Conservation (phyloP, 306 rosid genomes). For the Aeschynomene evenia region DNA sequence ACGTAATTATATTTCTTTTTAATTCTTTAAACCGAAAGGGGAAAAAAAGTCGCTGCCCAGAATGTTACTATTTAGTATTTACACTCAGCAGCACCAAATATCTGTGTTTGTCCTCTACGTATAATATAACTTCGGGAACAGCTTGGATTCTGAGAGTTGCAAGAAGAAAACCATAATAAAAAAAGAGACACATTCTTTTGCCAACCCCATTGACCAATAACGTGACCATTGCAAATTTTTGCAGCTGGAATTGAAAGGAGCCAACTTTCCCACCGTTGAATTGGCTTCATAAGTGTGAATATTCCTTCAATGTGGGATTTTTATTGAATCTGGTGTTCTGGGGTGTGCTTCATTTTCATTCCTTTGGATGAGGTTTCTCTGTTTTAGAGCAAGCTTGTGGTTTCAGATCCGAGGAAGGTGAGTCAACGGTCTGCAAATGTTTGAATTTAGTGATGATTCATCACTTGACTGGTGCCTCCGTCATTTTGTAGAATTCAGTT, state of each 20-base stretch:
- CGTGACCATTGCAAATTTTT: background rate
- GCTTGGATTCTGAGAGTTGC: background rate
- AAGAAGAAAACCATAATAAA: background rate
- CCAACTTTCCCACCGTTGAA: background rate
- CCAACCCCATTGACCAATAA: constrained; percentile 4
- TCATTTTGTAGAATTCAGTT: constrained; percentile 14
- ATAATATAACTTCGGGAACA: constrained; percentile 9
- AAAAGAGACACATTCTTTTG: background rate
- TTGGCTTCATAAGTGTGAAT: background rate
- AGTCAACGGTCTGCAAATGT: constrained; percentile 5
- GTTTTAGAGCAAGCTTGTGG: background rate
- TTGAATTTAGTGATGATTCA: background rate
- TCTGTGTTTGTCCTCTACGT: constrained; percentile 3
- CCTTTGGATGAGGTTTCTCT: constrained; percentile 10
- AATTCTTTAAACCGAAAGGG: background rate
- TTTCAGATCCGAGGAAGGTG: constrained; percentile 42
- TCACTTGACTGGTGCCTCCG: background rate
- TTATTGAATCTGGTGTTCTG: constrained; percentile 3
- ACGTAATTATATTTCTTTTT: background rate
- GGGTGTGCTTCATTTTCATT: background rate
- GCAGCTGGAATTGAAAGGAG: constrained; percentile 3
- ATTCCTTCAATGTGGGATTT: background rate
- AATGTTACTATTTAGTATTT: background rate
- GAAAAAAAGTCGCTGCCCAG: background rate
- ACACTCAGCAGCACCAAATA: background rate